Base-by-base conservation (phyloP, 768 basidiomycete species). In the Phaeotremella fagi region DNA sequence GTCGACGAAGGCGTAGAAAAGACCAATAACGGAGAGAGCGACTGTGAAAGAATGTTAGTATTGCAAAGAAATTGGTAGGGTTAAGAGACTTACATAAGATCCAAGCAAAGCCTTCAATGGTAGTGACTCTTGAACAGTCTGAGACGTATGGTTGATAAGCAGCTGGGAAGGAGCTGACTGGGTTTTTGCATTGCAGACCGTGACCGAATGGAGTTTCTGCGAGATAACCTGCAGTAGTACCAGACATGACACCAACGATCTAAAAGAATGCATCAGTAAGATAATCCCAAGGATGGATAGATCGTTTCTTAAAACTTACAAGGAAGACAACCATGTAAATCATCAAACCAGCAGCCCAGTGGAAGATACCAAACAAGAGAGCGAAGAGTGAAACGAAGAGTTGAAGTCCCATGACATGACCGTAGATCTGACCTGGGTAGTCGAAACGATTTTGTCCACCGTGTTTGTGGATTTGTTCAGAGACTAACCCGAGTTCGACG, bases 1-100 rank as follows among this genome's bases (percentile, higher is more conserved):
- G 75, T 98, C 91, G 3, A 85, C 86, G 57, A 94, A 85, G 41
- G 91, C 88, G 75, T 89, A 97, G 79, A 95, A 97, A 33, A 95
- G 81, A 25, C 92, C 94, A 61, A 81, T 89, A 47, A 90, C 89
- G 22, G 84, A 80, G 25, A 98, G 82, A 57, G 90, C 86, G 55
- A 65, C 63, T 65, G 36, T 7, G 31, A 16, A n/a, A n/a, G n/a
- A n/a, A n/a, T n/a, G n/a, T n/a, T n/a, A n/a, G n/a, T n/a, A n/a
- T n/a, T 33, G 7, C 31, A 33, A 33, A 33, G 16, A 33, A 33
- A 33, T 33, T 33, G 31, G 7, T 16, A 33, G 31, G 9, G 9
- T 33, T 16, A 33, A 33, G 31, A 23, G 12, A 64, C 66, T 68
- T 36, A 68, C 66, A 68, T 55, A 68, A 48, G 16, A 59, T 55